phyloP scores from a whole-genome alignment of 805 yeast genomes.

The Naumovozyma castellii region DNA sequence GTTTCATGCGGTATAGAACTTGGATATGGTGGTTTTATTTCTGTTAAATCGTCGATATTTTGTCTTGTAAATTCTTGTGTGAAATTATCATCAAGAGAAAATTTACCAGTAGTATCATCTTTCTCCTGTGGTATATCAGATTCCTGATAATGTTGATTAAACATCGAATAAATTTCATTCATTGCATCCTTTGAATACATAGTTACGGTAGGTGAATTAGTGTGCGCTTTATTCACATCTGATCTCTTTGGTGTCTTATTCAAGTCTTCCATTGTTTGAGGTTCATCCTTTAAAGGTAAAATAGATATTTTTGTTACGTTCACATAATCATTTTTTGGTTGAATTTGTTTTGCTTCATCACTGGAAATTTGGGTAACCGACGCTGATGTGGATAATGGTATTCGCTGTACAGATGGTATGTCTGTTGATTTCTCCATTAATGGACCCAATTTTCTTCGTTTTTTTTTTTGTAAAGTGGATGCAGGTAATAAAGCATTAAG shows the following conservation, averaged over 20 bases:
- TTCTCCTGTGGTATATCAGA: slow-evolving; percentile 16
- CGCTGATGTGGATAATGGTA: too few species aligned
- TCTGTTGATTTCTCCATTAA: neutral
- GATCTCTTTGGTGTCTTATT: slow-evolving; percentile 1
- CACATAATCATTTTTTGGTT: slow-evolving; percentile 6
- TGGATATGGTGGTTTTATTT: slow-evolving; percentile 15
- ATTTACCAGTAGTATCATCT: slow-evolving; percentile 20
- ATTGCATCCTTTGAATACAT: slow-evolving; percentile 65
- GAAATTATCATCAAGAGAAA: slow-evolving; percentile 22
- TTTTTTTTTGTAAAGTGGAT: neutral
- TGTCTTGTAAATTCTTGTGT: slow-evolving; percentile 32
- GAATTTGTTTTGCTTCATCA: neutral
- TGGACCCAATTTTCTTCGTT: slow-evolving; percentile 1
- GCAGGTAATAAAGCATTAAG: neutral
- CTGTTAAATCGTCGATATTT: slow-evolving; percentile 32
- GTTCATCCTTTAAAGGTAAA: slow-evolving; percentile 36
- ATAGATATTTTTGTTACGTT: slow-evolving; percentile 31
- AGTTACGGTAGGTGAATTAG: slow-evolving; percentile 71
- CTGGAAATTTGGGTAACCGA: neutral
- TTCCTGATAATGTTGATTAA: slow-evolving; percentile 38
- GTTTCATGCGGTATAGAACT: slow-evolving; percentile 1
- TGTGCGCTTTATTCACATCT: slow-evolving; percentile 12
- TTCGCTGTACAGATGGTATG: too few species aligned
- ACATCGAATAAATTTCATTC: slow-evolving; percentile 66
- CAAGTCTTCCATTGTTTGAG: slow-evolving; percentile 1